Evolutionary conservation across 2,329 filamentous ascomycete species (phyloP).

Genomic region (Pseudofabraea citricarpa): DNA sequence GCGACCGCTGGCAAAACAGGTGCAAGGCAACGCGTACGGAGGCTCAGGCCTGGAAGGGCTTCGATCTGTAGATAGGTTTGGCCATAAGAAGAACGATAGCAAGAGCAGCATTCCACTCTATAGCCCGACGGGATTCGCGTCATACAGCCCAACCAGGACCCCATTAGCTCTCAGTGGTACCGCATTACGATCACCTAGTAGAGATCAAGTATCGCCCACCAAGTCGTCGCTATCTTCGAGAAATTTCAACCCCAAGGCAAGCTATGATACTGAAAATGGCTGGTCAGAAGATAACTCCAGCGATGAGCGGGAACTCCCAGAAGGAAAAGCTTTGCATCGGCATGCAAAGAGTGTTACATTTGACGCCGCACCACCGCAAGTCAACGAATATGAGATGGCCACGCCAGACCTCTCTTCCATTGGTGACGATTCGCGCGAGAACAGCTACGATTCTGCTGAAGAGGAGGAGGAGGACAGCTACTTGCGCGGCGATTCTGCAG

Average conservation of each 20-base stretch:
- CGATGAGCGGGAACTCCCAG: slow-evolving; percentile 54
- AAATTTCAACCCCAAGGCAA: slow-evolving; percentile 54
- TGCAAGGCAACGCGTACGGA: slow-evolving; percentile 68
- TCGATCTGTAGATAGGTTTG: slow-evolving; percentile 44
- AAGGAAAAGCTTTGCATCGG: slow-evolving; percentile 66
- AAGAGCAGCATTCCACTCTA: slow-evolving; percentile 54
- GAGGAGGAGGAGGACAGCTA: slow-evolving; percentile 62
- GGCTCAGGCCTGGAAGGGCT: slow-evolving; percentile 50
- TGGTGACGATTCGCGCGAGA: slow-evolving; percentile 83
- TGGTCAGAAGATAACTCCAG: slow-evolving; percentile 64
- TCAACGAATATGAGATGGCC: slow-evolving; percentile 98
- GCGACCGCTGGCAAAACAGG: slow-evolving; percentile 68
- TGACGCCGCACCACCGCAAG: slow-evolving; percentile 83
- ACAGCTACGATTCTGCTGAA: slow-evolving; percentile 84
- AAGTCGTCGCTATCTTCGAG: slow-evolving; percentile 81
- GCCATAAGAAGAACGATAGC: slow-evolving; percentile 51
- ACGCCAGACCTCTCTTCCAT: slow-evolving; percentile 94
- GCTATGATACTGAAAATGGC: slow-evolving; percentile 64
- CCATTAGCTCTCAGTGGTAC: slow-evolving; percentile 28
- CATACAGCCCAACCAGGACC: slow-evolving; percentile 22
- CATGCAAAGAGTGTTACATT: slow-evolving; percentile 98
- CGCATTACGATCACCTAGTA: slow-evolving; percentile 49
- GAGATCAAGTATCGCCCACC: slow-evolving; percentile 70
- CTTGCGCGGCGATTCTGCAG: slow-evolving; percentile 47
- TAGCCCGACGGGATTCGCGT: slow-evolving; percentile 46